Evolutionary conservation across 1,284 basidiomycete genomes (phyloP).

Genomic region (Cryptococcus sp.): DNA sequence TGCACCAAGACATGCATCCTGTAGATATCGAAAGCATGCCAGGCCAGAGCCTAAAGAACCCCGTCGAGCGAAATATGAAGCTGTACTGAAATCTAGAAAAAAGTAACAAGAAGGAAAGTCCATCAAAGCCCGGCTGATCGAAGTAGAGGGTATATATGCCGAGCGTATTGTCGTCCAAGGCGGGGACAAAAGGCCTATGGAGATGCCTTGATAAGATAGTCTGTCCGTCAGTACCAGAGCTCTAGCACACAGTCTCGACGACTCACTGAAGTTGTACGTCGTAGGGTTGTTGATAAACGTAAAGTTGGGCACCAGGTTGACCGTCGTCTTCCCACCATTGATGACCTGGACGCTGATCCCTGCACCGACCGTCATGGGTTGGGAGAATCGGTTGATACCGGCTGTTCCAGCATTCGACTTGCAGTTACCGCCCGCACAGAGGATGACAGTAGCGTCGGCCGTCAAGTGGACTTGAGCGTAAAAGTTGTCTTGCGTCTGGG

Average conservation of each 20-base stretch:
- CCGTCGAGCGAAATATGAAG: no score
- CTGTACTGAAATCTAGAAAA: no score
- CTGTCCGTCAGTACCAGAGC: conserved; percentile 3
- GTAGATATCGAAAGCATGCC: no score
- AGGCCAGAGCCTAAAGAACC: no score
- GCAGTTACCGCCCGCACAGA: conserved; percentile 17
- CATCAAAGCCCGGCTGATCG: no score
- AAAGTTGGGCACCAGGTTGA: conserved; percentile 12
- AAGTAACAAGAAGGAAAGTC: no score
- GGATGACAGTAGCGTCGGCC: conserved; percentile 19
- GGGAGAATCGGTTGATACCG: conserved; percentile 28
- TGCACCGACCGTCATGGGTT: conserved; percentile 17
- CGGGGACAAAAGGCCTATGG: no score
- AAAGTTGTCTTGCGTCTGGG: conserved; percentile 26
- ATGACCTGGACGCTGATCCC: conserved; percentile 22
- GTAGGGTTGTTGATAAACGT: conserved; percentile 15
- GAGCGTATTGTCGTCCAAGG: no score
- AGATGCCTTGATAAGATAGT: conserved; percentile 16
- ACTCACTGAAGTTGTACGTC: conserved; percentile 23
- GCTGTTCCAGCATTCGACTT: conserved; percentile 12
- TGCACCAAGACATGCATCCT: no score
- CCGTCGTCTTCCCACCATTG: conserved; percentile 16
- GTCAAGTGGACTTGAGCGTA: conserved; percentile 31
- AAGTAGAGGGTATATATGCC: no score
- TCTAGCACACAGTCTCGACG: neutral